Evolutionary conservation across 768 basidiomycete species (phyloP).

Genomic region (Amanita pseudoporphyria): DNA sequence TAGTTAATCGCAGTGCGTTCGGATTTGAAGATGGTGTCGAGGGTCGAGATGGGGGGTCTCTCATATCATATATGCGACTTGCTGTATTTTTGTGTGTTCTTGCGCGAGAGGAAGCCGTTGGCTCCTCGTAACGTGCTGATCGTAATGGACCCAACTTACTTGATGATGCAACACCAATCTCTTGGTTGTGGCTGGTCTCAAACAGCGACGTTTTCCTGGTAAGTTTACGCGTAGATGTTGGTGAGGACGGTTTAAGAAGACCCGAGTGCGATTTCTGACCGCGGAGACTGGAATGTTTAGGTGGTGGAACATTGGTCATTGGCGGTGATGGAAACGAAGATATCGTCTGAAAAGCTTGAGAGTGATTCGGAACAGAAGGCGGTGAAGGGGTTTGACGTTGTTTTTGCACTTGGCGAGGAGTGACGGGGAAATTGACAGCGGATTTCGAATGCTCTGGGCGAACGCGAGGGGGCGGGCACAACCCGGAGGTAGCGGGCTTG

Average conservation of each 20-base stretch:
- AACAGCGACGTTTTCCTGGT: constrained; percentile 74
- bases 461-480: constrained; percentile 56
- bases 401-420: constrained; percentile 57
- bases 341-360: constrained; percentile 54
- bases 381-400: constrained; percentile 64
- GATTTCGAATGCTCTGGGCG: constrained; percentile 64
- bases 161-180: constrained; percentile 40
- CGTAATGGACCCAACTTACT: constrained; percentile 27
- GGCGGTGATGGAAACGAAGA: constrained; percentile 36
- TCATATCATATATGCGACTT: constrained; percentile 56
- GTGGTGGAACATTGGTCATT: constrained; percentile 43
- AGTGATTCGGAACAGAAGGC: constrained; percentile 47
- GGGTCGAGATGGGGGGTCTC: constrained; percentile 67
- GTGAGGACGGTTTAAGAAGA: constrained; percentile 67
- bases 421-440: constrained; percentile 61
- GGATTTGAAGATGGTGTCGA: constrained; percentile 75
- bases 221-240: constrained; percentile 56
- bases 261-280: constrained; percentile 81
- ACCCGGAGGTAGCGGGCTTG: constrained; percentile 26
- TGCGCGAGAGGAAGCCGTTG: constrained; percentile 76
- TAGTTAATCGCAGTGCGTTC: constrained; percentile 70
- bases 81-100: constrained; percentile 61
- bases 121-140: constrained; percentile 58
- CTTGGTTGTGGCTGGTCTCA: constrained; percentile 49
- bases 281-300: constrained; percentile 68